Percentiles rank a stretch among this genome's conserved stretches.
These are phyloP conservation scores for Triticum monococcum DNA, from an alignment of 176 grass and related monocot species.

Conservation along the genomic window DNA sequence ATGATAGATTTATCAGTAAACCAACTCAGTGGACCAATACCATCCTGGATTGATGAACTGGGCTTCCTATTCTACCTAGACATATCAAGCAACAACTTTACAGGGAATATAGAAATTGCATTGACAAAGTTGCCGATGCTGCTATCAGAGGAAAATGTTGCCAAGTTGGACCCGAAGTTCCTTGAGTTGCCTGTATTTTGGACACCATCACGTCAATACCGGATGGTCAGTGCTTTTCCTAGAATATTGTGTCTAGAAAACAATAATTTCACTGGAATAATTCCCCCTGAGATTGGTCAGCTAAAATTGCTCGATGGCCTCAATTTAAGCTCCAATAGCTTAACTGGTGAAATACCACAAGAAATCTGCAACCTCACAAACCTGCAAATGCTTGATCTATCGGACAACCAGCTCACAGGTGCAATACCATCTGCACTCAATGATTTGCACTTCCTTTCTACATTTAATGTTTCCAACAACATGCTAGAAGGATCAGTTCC, in stretches of 20 bases:
- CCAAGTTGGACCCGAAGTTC: constrained; percentile 36
- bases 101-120: constrained; percentile 41
- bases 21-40: constrained; percentile 53
- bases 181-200: constrained; percentile 63
- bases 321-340: constrained; percentile 51
- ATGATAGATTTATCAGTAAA: constrained; percentile 63
- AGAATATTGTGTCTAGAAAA: constrained; percentile 30
- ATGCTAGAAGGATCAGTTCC: constrained; percentile 59
- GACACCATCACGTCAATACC: constrained; percentile 52
- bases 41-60: constrained; percentile 49
- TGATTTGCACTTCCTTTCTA: constrained; percentile 53
- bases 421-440: constrained; percentile 41
- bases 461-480: constrained; percentile 60
- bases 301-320: constrained; percentile 46
- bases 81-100: constrained; percentile 48
- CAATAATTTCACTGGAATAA: constrained; percentile 49
- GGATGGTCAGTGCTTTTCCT: constrained; percentile 51
- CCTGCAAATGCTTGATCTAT: constrained; percentile 50
- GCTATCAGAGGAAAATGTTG: constrained; percentile 33
- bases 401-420: constrained; percentile 61
- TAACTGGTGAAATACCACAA: constrained; percentile 59
- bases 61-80: constrained; percentile 60
- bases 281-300: constrained; percentile 16
- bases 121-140: constrained; percentile 52
- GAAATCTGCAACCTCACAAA: constrained; percentile 54